Base-by-base conservation (phyloP, 2,329 filamentous ascomycete species). In the Exophiala viscosa region DNA sequence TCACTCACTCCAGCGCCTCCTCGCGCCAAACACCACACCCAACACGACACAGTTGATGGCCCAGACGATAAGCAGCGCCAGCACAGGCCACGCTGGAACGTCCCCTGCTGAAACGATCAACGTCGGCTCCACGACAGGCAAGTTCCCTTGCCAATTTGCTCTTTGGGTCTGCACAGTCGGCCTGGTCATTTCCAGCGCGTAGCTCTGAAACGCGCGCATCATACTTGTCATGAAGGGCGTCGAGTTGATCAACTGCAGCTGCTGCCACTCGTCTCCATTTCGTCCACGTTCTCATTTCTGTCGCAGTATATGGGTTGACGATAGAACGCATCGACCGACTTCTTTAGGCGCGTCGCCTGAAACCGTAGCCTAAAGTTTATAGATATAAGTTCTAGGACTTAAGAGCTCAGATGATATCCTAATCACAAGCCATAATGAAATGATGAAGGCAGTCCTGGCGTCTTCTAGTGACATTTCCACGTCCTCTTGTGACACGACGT, bases 1-100 rank as follows among this genome's bases (percentile, higher is more conserved):
- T 59, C 51, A 13, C 41, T 39, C 54, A 13, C 41, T 39, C 54
- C 57, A 59, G 7, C 57, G 55, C 10, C 38, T 35, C 2, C 52
- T 35, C 20, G 47, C 42, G 5, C 57, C 51, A 23, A 48, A 60
- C 13, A 56, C 36, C 3, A 52, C 7, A 38, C 48, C 52, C 8
- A 59, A 43, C 10, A 45, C 32, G 3, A 28, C 32, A 18, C 57
- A 52, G 5, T 33, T 14, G 3, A 34, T 2, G 3, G 57, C 57
- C 54, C 57, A 58, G 18, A 59, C 35, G n/a, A 33, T 18, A 6
- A 55, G 48, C 14, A 52, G 35, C 6, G 10, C 32, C 33, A 42
- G 7, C 17, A 41, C 39, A 2, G 39, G 39, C 39, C 7, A 23
- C 15, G n/a, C 15, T 9, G 39, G 13, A 4, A 41, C 39, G 9